Evolutionary conservation across 192 early-diverging fungal genomes (phyloP).

Genomic region (Paraglomus brasilianum): DNA sequence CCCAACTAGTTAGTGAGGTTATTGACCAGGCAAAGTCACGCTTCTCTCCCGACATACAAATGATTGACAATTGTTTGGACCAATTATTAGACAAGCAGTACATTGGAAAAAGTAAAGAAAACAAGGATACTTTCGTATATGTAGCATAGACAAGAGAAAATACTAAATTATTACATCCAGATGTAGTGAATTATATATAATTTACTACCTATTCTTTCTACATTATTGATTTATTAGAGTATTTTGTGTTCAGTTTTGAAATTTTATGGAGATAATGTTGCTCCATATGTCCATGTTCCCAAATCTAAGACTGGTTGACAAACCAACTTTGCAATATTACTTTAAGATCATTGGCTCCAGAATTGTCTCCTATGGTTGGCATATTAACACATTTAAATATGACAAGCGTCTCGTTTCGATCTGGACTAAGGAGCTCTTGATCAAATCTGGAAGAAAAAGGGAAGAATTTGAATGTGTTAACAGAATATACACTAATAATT

Average conservation of each 20-base stretch:
- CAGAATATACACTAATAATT: not conserved
- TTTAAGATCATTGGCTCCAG: not conserved
- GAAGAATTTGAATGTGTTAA: not conserved
- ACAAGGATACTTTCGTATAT: constrained; percentile 65
- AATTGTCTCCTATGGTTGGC: not conserved
- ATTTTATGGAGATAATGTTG: no score
- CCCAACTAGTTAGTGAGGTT: constrained; percentile 71
- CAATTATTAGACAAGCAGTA: constrained; percentile 84
- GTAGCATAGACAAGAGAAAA: constrained; percentile 49
- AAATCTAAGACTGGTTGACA: no score
- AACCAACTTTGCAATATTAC: not conserved
- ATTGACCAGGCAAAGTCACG: constrained; percentile 67
- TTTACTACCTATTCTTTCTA: no score
- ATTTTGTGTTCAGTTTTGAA: no score
- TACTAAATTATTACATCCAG: not conserved
- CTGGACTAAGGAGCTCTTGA: constrained; percentile 40
- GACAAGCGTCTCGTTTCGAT: constrained; percentile 39
- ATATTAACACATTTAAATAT: constrained; percentile 34
- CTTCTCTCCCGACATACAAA: constrained; percentile 66
- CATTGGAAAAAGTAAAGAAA: constrained; percentile 57
- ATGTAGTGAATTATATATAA: no score
- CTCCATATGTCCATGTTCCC: no score
- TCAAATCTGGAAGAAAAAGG: constrained; percentile 34
- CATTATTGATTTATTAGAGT: no score
- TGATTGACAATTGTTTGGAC: constrained; percentile 87